Conservation (phyloP, 805 yeast species). For the Teunomyces barrocoloradensis region DNA sequence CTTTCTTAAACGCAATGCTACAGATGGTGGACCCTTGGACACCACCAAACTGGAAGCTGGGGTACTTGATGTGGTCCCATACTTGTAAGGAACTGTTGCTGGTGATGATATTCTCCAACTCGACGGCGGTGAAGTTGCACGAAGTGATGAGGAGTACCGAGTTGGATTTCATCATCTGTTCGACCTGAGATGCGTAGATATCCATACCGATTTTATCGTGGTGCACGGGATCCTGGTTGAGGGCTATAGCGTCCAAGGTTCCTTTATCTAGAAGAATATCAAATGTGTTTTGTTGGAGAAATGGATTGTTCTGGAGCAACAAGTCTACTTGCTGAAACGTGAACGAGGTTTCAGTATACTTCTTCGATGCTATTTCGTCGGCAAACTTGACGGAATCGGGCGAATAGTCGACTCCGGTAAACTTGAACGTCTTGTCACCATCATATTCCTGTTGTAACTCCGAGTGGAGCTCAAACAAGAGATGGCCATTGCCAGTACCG, state of each 20-base stretch:
- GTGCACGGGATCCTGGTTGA: constrained; percentile 56
- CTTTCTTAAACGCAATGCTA: constrained; percentile 70
- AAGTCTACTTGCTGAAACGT: constrained; percentile 73
- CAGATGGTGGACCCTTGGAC: constrained; percentile 84
- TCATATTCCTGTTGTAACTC: constrained; percentile 57
- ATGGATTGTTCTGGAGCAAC: constrained; percentile 39
- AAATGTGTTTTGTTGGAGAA: constrained; percentile 42
- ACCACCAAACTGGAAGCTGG: constrained; percentile 87
- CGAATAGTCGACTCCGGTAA: constrained; percentile 81
- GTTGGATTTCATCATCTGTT: constrained; percentile 50
- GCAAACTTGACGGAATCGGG: constrained; percentile 80
- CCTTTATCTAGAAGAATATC: constrained; percentile 91
- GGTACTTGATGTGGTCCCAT: constrained; percentile 73
- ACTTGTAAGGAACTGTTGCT: constrained; percentile 45
- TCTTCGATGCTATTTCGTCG: constrained; percentile 46
- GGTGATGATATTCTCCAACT: constrained; percentile 57
- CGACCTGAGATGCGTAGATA: constrained; percentile 61
- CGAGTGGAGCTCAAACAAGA: constrained; percentile 65
- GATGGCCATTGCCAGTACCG: constrained; percentile 96
- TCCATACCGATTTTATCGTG: constrained; percentile 49
- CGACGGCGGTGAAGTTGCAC: constrained; percentile 88
- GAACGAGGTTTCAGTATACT: constrained; percentile 34
- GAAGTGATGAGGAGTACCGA: constrained; percentile 77
- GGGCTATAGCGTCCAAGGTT: constrained; percentile 93
- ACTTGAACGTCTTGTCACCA: constrained; percentile 20